These are phyloP conservation scores for Venturia effusa DNA, from an alignment of 2,329 filamentous ascomycete genomes.

Conservation along the genomic window DNA sequence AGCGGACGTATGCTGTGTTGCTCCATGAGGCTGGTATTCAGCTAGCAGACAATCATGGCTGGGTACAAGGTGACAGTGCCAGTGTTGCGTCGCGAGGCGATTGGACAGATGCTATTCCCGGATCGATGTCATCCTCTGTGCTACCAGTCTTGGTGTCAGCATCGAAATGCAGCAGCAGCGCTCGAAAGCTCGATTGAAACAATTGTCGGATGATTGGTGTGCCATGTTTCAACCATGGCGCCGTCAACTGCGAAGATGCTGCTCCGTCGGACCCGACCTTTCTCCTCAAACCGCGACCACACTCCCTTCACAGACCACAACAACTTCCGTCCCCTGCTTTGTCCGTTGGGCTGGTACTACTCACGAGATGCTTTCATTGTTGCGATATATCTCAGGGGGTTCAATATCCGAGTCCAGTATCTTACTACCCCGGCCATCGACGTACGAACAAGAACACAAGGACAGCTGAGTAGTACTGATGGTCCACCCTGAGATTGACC, in stretches of 20 bases:
- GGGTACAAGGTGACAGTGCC: not conserved
- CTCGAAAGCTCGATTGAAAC: not conserved
- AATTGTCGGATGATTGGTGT: not conserved
- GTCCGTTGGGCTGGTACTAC: not conserved
- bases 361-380: not conserved
- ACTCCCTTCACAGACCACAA: not conserved
- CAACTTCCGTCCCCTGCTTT: not conserved
- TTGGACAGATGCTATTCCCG: not conserved
- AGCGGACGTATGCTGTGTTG: not conserved
- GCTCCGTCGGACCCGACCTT: not conserved
- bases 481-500: not conserved
- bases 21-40: not conserved
- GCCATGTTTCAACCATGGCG: not conserved
- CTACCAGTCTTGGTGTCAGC: not conserved
- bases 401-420: not conserved
- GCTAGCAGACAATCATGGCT: not conserved
- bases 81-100: not conserved
- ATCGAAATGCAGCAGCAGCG: not conserved
- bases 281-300: not conserved
- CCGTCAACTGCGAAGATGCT: not conserved
- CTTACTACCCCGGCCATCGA: not conserved
- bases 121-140: not conserved
- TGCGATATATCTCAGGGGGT: not conserved
- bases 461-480: not conserved
- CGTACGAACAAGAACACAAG: not conserved